Base-by-base conservation (phyloP, 140 eudicot genomes). In the Oenanthe javanica region DNA sequence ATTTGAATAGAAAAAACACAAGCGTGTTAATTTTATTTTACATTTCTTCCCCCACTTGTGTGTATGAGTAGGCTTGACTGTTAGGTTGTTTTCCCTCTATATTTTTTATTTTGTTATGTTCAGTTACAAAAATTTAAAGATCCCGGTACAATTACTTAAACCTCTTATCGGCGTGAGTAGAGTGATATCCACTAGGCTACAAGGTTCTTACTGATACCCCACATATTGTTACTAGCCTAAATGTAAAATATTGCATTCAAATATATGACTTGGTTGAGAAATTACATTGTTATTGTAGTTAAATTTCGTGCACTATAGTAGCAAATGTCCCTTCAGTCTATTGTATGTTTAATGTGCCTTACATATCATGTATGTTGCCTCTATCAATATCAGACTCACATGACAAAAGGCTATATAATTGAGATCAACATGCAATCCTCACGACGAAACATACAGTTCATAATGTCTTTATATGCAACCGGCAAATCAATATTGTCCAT, bases 401-500 rank as follows among this genome's bases (percentile, higher is more conserved):
- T 23, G 36, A 61, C 36, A 61, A 61, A 61, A 61, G 70, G 70
- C 36, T 0, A 61, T n/a, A 61, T 61, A 61, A 61, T 61, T 61
- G 70, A 61, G 38, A 61, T 61, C 3, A 2, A 23, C 70, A 23
- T n/a, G 70, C 70, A 61, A n/a, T 61, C 9, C 38, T 61, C 70
- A 23, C 38, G 70, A 23, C 38, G 38, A 61, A 61, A 61, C 38
- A n/a, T n/a, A 61, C 38, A n/a, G 36, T 61, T 61, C 38, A 2
- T n/a, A 61, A 59, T 59, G 67, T 59, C 67, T 59, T 59, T 59
- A 59, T 59, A 21, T 59, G 67, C 67, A 59, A 61, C 70, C 70
- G 70, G 70, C 70, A 14, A 61, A 61, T 61, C 5, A 61, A 61
- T 61, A n/a, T 8, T 0, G 36, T n/a, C 70, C 70, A 61, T 23